Base-by-base conservation (phyloP, 2,329 filamentous ascomycete species). In the Colletotrichum spinosum region DNA sequence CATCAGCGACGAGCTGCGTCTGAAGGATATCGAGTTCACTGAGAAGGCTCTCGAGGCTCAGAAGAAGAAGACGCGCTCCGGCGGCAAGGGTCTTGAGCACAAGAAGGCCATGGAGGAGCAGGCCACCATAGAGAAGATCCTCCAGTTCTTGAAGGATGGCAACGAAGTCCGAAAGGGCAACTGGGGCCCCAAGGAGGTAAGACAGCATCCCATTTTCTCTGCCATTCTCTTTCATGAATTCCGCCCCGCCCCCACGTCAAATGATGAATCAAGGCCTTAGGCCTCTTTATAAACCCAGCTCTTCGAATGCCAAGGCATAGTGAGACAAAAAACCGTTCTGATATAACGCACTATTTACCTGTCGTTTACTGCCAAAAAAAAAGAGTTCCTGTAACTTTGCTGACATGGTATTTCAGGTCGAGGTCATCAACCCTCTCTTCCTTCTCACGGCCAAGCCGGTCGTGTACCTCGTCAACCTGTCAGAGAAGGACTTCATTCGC, bases 261-360 rank as follows among this genome's bases (percentile, higher is more conserved):
- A 90, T 97, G 96, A 98, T 98, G 96, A 98, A 90, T 91, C 97
- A 97, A 91, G 96, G 94, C 93, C 90, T 87, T 84, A 84, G 81
- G 87, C 92, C 93, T 94, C 92, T 86, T 85, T 53, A 17, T 92
- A 94, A 97, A 93, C 96, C 96, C 96, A 99, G 96, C 96, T 99
- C 96, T 92, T 97, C 91, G 95, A 98, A 90, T 88, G 87, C 88
- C 91, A 93, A 91, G 86, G 85, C 86, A 88, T 89, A 77, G 81
- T 97, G 95, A 97, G 94, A 97, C 91, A 86, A 92, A 85, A 83
- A 67, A 54, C 46, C 55, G 52, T 52, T 65, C 55, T 60, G 42
- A 67, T 68, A 13, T 35, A 39, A 59, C 57, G 58, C 44, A 58
- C 66, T 73, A 58, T 48, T 25, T 25, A 25, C 55, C 17, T 61